phyloP scores from a whole-genome alignment of 2,329 filamentous ascomycete species.

The Ambrosiella cleistominuta region DNA sequence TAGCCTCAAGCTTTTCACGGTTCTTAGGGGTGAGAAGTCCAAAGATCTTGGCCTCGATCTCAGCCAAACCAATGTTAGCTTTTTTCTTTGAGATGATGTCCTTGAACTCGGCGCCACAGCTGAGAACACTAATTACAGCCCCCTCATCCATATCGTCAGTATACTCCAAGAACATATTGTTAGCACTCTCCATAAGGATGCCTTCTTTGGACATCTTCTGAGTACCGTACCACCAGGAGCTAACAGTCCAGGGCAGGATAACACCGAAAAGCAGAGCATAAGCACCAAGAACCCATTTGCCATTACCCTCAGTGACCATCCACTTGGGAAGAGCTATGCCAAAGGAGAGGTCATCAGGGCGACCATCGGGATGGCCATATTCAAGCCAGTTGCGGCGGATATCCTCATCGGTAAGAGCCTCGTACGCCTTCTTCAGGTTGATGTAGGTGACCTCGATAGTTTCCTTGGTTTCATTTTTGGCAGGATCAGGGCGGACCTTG shows the following conservation, averaged over 20 bases:
- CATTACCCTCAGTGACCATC: slow-evolving; percentile 82
- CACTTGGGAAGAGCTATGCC: slow-evolving; percentile 89
- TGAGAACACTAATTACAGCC: slow-evolving; percentile 64
- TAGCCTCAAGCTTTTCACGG: slow-evolving; percentile 54
- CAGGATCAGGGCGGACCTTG: slow-evolving; percentile 66
- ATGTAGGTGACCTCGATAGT: slow-evolving; percentile 76
- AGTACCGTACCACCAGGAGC: slow-evolving; percentile 97
- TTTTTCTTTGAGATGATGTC: slow-evolving; percentile 59
- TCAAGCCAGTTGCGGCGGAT: slow-evolving; percentile 92
- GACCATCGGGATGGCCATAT: slow-evolving; percentile 91
- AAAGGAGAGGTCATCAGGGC: slow-evolving; percentile 84
- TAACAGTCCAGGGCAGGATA: slow-evolving; percentile 78
- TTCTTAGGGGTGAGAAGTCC: slow-evolving; percentile 50
- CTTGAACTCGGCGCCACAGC: slow-evolving; percentile 72
- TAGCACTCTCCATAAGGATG: slow-evolving; percentile 80
- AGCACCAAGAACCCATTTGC: slow-evolving; percentile 82
- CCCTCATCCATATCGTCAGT: slow-evolving; percentile 67
- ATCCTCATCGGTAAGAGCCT: slow-evolving; percentile 92
- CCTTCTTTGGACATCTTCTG: slow-evolving; percentile 86
- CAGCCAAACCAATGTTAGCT: slow-evolving; percentile 62
- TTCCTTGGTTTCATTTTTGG: slow-evolving; percentile 80
- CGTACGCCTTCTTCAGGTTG: slow-evolving; percentile 93
- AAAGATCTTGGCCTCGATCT: slow-evolving; percentile 68
- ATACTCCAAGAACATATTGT: slow-evolving; percentile 87
- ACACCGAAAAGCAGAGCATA: slow-evolving; percentile 82